Conservation (phyloP, 176 grass and related monocot genomes). For the Oryza meyeriana region DNA sequence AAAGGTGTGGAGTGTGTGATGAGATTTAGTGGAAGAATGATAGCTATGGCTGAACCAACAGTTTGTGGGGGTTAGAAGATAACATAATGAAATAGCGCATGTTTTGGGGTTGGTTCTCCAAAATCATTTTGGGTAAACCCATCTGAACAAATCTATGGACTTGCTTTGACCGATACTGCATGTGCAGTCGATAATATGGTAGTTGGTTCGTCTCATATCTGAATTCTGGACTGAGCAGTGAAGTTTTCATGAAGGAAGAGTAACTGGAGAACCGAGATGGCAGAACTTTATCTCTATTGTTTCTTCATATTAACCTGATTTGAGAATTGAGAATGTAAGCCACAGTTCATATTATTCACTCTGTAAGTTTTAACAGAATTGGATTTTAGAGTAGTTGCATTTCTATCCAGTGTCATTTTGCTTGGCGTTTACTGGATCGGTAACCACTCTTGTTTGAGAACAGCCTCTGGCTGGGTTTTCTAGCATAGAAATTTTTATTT, state of each 20-base stretch:
- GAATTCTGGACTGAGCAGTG: neutral
- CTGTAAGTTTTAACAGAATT: no score
- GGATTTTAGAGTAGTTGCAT: no score
- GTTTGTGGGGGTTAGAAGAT: slow-evolving; percentile 27
- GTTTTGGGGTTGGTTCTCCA: slow-evolving; percentile 4
- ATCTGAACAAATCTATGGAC: neutral
- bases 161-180: neutral
- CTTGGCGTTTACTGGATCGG: no score
- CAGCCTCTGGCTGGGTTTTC: no score
- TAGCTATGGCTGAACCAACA: slow-evolving; percentile 44
- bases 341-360: no score
- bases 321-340: no score
- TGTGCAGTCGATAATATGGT: slow-evolving; percentile 8
- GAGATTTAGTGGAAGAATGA: slow-evolving; percentile 41
- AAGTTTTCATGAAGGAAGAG: neutral
- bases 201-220: slow-evolving; percentile 16
- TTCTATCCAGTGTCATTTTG: no score
- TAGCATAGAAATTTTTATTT: no score
- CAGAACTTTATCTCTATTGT: no score
- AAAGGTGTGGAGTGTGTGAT: slow-evolving; percentile 30
- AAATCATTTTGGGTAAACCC: slow-evolving; percentile 29
- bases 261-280: slow-evolving; percentile 27
- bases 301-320: no score
- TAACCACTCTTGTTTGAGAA: no score
- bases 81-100: slow-evolving; percentile 30